Evolutionary conservation across 2,329 filamentous ascomycete species (phyloP).

Genomic region (Ophidiomyces ophidiicola): DNA sequence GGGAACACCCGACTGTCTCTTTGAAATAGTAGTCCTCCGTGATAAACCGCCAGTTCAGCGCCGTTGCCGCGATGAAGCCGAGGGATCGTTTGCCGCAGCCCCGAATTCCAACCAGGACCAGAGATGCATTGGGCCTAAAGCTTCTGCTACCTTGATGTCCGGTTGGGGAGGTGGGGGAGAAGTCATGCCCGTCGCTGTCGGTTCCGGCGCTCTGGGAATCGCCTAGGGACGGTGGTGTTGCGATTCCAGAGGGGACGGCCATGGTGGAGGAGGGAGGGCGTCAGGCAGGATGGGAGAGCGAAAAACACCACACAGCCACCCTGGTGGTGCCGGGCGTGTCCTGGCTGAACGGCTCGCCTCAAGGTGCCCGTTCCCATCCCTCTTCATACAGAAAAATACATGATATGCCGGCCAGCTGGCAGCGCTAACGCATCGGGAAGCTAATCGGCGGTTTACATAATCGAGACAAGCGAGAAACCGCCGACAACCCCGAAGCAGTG

Average conservation of each 20-base stretch:
- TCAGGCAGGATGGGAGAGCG: no score
- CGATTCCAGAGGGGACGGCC: no score
- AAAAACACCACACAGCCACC: no score
- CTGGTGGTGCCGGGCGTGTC: no score
- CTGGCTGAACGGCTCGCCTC: no score
- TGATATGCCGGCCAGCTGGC: no score
- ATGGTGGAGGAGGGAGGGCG: no score
- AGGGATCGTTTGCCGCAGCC: slow-evolving; percentile 66
- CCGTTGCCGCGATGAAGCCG: slow-evolving; percentile 61
- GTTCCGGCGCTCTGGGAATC: background rate
- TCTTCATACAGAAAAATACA: no score
- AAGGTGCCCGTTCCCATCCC: no score
- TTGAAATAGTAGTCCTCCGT: slow-evolving; percentile 59
- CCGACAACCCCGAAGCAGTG: no score
- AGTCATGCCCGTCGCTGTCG: background rate
- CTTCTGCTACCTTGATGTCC: slow-evolving; percentile 1
- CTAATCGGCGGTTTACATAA: slow-evolving; percentile 1
- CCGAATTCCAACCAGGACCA: slow-evolving; percentile 60
- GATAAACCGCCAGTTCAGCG: slow-evolving; percentile 54
- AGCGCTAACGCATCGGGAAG: no score
- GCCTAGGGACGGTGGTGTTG: no score
- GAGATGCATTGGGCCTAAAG: slow-evolving; percentile 53
- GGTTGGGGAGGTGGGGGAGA: slow-evolving; percentile 1
- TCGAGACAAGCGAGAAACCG: slow-evolving; percentile 1
- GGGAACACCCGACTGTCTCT: slow-evolving; percentile 49